A percentile compares a stretch with the other conserved stretches of the same genome.
Conservation (phyloP, 805 yeast genomes). For the Lipomyces yamadae region DNA sequence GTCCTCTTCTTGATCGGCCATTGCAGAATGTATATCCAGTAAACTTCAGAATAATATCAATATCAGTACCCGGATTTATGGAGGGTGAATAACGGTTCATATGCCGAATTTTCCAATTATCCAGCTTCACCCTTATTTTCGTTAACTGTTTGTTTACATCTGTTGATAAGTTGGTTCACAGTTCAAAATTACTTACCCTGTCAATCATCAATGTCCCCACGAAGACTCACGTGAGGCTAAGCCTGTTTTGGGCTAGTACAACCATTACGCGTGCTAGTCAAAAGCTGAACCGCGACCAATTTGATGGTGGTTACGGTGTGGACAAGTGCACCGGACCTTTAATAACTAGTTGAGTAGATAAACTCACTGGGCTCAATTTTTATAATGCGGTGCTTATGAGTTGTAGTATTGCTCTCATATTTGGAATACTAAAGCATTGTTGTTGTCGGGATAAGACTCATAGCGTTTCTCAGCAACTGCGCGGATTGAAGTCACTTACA, state of each 20-base stretch:
- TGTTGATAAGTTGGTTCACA: neutral
- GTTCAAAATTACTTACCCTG: neutral
- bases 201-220: neutral
- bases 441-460: neutral
- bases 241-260: neutral
- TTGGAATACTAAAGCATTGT: neutral
- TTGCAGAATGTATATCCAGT: constrained; percentile 16
- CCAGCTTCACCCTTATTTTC: neutral
- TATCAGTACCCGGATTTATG: neutral
- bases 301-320: neutral
- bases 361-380: neutral
- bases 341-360: neutral
- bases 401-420: neutral
- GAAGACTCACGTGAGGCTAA: neutral
- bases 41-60: neutral
- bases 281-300: neutral
- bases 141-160: constrained; percentile 23
- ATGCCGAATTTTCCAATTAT: neutral
- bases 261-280: neutral
- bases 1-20: constrained; percentile 60
- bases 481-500: neutral
- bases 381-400: neutral
- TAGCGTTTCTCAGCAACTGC: neutral
- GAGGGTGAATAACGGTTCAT: neutral
- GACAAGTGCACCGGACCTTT: neutral